Evolutionary conservation across 352 stramenopile genomes (phyloP).

Genomic region (Pythium grandisporangium): DNA sequence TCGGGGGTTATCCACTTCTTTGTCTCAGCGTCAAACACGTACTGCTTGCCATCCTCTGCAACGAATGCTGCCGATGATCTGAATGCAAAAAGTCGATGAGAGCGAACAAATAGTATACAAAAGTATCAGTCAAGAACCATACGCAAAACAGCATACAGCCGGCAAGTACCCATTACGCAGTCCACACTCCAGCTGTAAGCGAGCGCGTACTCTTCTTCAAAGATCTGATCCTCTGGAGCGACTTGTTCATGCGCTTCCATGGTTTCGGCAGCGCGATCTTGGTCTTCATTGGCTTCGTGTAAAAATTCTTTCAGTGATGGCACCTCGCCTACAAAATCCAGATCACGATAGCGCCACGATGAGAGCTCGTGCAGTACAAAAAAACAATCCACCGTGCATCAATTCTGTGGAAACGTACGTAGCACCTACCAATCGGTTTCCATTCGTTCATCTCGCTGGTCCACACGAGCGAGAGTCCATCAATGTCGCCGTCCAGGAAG

Average conservation of each 20-base stretch:
- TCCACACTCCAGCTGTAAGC: neutral
- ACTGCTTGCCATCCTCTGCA: conserved; percentile 25
- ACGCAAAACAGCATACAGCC: neutral
- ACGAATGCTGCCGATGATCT: conserved; percentile 12
- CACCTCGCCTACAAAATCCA: conserved; percentile 17
- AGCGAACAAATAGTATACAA: too few relatives aligned
- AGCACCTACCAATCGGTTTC: conserved; percentile 17
- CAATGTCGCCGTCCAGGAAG: conserved; percentile 26
- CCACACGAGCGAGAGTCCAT: conserved; percentile 30
- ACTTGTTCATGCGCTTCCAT: conserved; percentile 6
- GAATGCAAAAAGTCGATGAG: too few relatives aligned
- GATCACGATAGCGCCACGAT: too few relatives aligned
- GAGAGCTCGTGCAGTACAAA: neutral
- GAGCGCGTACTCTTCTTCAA: conserved; percentile 11
- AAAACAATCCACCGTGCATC: neutral
- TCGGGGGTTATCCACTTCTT: conserved; percentile 26
- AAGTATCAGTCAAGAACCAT: too few relatives aligned
- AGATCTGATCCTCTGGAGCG: conserved; percentile 11
- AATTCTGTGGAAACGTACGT: neutral
- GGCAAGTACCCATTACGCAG: neutral
- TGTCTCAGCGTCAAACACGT: conserved; percentile 24
- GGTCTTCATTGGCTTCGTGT: conserved; percentile 22
- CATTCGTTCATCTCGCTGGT: conserved; percentile 14
- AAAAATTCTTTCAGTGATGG: conserved; percentile 21
- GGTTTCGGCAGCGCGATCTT: conserved; percentile 14